Evolutionary conservation across 208 protist species (phyloP), one percentile per base, ranked within the genome.

Genomic region (Trypanosoma caninum): DNA sequence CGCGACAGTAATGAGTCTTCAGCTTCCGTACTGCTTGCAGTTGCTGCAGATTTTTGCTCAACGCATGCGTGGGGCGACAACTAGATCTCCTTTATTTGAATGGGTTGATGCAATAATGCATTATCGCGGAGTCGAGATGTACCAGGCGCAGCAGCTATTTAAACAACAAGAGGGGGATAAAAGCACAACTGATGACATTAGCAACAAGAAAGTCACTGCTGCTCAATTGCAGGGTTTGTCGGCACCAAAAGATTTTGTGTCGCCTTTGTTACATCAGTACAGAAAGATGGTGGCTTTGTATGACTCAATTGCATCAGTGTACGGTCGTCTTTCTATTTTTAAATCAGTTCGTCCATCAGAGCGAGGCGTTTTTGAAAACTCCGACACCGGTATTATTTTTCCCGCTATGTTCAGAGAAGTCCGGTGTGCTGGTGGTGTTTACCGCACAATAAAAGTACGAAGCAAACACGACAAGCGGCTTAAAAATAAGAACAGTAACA

Each of bases 251-350:
- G 82, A 85, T 42, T 91, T 90, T 42, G 42, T 94, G 8, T 84
- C 84, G 6, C 87, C 87, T 10, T 56, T 94, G 13, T 66, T 91
- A 13, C 82, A 89, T 60, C 87, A 94, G 56, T 94, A 91, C 69
- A 81, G 77, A 11, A 59, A 55, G 16, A 68, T 91, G 55, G 76
- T 60, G 18, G 40, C 64, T 2, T 69, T 82, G 41, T 84, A 91
- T 59, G 87, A 91, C 71, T 78, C 74, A 31, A 64, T 94, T 16
- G 82, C 84, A 6, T 46, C 74, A 25, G 73, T 90, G 31, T 80
- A 91, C 67, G 87, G 87, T 9, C 78, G 87, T 16, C 67, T 91
- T 34, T 83, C 82, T 53, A 81, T 90, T 73, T 94, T 94, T 71
- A 80, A 88, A 60, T 54, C 72, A 2, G 82, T 91, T 42, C 78